Conservation (phyloP, 2,329 filamentous ascomycete genomes). For the Pseudogymnoascus sp. region DNA sequence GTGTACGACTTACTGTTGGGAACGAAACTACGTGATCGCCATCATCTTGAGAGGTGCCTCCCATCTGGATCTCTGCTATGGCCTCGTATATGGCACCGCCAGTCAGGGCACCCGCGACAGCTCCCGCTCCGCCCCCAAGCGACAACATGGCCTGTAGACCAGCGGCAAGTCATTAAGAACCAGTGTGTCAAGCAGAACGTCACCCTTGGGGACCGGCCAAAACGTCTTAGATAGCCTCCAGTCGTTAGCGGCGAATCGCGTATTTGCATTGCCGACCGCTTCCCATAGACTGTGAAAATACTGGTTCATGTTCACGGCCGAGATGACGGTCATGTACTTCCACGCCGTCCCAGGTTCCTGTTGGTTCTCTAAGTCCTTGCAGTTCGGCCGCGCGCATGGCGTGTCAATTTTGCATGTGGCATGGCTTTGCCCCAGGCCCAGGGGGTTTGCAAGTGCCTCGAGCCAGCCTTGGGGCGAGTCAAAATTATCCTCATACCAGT, state of each 20-base stretch:
- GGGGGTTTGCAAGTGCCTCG: neutral
- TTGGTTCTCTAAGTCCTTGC: neutral
- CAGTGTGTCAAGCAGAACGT: neutral
- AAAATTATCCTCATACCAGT: neutral
- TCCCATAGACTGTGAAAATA: neutral
- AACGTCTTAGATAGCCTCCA: neutral
- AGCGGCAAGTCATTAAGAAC: neutral
- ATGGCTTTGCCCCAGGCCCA: neutral
- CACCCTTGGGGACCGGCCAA: neutral
- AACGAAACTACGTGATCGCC: neutral
- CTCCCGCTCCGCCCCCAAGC: neutral
- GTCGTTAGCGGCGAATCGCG: neutral
- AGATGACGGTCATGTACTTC: neutral
- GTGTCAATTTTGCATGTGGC: neutral
- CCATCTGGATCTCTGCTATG: neutral
- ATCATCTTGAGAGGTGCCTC: neutral
- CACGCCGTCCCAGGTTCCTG: neutral
- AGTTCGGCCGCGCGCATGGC: neutral
- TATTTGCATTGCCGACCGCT: neutral
- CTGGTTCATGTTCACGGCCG: neutral
- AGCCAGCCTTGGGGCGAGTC: neutral
- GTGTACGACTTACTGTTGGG: neutral
- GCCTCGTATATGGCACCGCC: neutral
- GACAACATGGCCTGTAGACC: neutral
- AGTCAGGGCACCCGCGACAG: neutral